Percentiles rank a stretch among this genome's conserved stretches.
These are phyloP conservation scores for Hypoxylon crocopeplum DNA, from an alignment of 495 filamentous ascomycete species.

Conservation along the genomic window DNA sequence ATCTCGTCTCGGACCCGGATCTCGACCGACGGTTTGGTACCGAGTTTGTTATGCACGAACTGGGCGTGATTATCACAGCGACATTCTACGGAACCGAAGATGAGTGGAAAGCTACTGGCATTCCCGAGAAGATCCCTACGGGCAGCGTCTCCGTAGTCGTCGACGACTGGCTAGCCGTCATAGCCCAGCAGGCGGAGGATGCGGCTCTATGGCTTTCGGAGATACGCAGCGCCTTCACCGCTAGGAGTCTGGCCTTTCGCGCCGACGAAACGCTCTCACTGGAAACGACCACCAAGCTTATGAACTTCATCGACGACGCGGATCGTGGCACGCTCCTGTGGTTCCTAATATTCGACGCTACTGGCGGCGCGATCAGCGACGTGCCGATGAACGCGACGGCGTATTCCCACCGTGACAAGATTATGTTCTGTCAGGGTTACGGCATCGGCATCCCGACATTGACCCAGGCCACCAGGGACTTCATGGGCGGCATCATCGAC, in stretches of 20 bases:
- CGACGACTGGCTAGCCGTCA: slow-evolving; percentile 62
- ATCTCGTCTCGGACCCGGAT: slow-evolving; percentile 55
- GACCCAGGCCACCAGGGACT: slow-evolving; percentile 45
- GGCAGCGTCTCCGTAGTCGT: slow-evolving; percentile 48
- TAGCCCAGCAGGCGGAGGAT: slow-evolving; percentile 58
- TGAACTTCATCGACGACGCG: slow-evolving; percentile 57
- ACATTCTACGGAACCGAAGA: slow-evolving; percentile 60
- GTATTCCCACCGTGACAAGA: slow-evolving; percentile 65
- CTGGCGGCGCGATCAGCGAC: slow-evolving; percentile 60
- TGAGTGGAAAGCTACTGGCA: slow-evolving; percentile 56
- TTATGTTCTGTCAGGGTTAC: slow-evolving; percentile 67
- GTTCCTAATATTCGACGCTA: slow-evolving; percentile 64
- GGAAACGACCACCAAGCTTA: slow-evolving; percentile 50
- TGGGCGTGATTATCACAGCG: slow-evolving; percentile 57
- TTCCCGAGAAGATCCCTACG: slow-evolving; percentile 51
- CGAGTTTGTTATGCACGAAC: slow-evolving; percentile 57
- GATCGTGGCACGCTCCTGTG: slow-evolving; percentile 58
- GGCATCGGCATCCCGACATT: slow-evolving; percentile 57
- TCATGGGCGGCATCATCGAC: slow-evolving; percentile 58
- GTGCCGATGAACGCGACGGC: slow-evolving; percentile 55
- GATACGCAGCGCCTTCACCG: slow-evolving; percentile 57
- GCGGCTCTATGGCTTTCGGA: slow-evolving; percentile 53
- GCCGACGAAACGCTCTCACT: slow-evolving; percentile 52
- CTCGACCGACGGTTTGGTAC: slow-evolving; percentile 62
- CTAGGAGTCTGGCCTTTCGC: slow-evolving; percentile 61